phyloP scores from a whole-genome alignment of 1,284 basidiomycete species.

The Pyrrhoderma noxium region DNA sequence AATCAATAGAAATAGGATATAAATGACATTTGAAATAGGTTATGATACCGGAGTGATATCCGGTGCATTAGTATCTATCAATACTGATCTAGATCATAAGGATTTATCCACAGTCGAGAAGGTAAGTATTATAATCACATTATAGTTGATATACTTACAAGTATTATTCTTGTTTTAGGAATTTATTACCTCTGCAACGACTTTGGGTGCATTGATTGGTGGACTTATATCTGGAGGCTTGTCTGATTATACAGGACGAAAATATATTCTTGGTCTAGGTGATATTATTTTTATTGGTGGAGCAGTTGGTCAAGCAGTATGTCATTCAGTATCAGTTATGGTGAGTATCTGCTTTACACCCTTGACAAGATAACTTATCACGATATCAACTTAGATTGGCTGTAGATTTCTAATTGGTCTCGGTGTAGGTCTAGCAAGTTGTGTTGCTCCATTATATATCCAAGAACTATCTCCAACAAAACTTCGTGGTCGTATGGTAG shows the following conservation, averaged over 20 bases:
- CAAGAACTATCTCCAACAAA: slow-evolving; percentile 76
- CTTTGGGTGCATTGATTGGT: slow-evolving; percentile 70
- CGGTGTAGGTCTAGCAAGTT: slow-evolving; percentile 66
- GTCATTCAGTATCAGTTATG: slow-evolving; percentile 66
- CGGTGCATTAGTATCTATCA: slow-evolving; percentile 69
- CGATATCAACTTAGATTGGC: slow-evolving; percentile 41
- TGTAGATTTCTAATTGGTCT: slow-evolving; percentile 71
- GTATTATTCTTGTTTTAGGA: slow-evolving; percentile 43
- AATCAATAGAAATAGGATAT: too few species aligned
- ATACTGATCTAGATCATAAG: slow-evolving; percentile 55
- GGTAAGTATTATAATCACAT: slow-evolving; percentile 27
- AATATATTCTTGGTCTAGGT: slow-evolving; percentile 60
- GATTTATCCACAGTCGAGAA: slow-evolving; percentile 59
- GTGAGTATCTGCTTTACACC: slow-evolving; percentile 28
- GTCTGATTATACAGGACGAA: slow-evolving; percentile 70
- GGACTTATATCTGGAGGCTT: slow-evolving; percentile 64
- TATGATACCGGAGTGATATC: slow-evolving; percentile 80
- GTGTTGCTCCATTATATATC: slow-evolving; percentile 77
- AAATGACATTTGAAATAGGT: too few species aligned
- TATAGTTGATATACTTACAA: neutral
- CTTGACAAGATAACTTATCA: too few species aligned
- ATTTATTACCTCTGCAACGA: slow-evolving; percentile 76
- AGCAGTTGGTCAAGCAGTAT: slow-evolving; percentile 61
- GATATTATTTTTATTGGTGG: slow-evolving; percentile 74
- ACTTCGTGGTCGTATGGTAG: slow-evolving; percentile 71